A percentile compares a stretch with the other conserved stretches of the same genome.
phyloP scores from a whole-genome alignment of 2,329 filamentous ascomycete genomes.

The Epichloe hybrida region DNA sequence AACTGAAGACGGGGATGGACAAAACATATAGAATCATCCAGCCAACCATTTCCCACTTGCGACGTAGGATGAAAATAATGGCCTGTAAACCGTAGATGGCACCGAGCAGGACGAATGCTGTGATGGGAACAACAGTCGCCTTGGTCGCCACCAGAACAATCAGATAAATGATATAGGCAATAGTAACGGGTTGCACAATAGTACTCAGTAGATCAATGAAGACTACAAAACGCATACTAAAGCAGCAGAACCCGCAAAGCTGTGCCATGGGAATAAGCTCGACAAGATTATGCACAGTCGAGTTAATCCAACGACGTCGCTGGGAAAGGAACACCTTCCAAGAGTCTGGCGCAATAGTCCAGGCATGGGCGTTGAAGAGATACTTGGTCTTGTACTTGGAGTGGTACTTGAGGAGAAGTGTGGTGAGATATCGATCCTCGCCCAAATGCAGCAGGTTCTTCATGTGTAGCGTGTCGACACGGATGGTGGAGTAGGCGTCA shows the following conservation, averaged over 20 bases:
- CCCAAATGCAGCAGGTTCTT: slow-evolving; percentile 95
- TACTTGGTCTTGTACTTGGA: slow-evolving; percentile 97
- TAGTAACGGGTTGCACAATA: slow-evolving; percentile 77
- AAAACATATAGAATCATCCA: slow-evolving; percentile 97
- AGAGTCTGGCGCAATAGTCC: slow-evolving; percentile 92
- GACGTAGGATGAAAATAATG: slow-evolving; percentile 88
- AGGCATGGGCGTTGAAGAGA: slow-evolving; percentile 80
- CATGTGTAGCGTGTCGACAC: slow-evolving; percentile 95
- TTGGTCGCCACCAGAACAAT: slow-evolving; percentile 58
- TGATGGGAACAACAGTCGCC: slow-evolving; percentile 57
- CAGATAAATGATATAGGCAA: slow-evolving; percentile 82
- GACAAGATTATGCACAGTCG: slow-evolving; percentile 92
- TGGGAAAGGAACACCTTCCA: slow-evolving; percentile 94
- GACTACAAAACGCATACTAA: slow-evolving; percentile 97
- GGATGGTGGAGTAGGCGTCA: slow-evolving; percentile 77
- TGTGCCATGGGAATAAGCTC: slow-evolving; percentile 88
- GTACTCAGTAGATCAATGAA: slow-evolving; percentile 90
- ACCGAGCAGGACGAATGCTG: slow-evolving; percentile 77
- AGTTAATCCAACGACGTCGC: slow-evolving; percentile 99
- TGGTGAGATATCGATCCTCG: slow-evolving; percentile 95
- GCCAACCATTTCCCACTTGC: slow-evolving; percentile 99
- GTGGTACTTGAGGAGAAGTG: slow-evolving; percentile 83
- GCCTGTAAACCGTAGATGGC: slow-evolving; percentile 97
- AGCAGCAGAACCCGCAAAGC: slow-evolving; percentile 98
- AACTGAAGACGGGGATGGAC: slow-evolving; percentile 83